A percentile compares a stretch with the other conserved stretches of the same genome.
These are phyloP conservation scores for Xenosphaeropsis pyriputrescens DNA, from an alignment of 2,329 filamentous ascomycete genomes.

Conservation along the genomic window DNA sequence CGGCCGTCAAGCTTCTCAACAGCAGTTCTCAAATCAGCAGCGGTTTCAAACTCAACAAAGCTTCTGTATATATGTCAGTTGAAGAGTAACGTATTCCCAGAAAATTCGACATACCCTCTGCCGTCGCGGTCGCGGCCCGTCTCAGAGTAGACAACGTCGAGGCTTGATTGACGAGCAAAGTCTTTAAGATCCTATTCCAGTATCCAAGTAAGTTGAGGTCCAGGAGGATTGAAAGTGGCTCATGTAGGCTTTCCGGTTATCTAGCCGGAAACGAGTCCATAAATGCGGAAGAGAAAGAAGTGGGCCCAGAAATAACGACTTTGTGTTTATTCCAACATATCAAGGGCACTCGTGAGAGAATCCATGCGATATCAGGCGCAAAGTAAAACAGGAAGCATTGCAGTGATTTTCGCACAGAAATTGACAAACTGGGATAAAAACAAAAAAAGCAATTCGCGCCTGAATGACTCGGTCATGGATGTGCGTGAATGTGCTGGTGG, in stretches of 20 bases:
- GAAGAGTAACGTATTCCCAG: constrained; percentile 5
- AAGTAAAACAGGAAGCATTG: no score
- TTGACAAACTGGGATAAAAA: no score
- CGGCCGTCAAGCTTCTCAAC: constrained; percentile 88
- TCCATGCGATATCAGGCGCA: no score
- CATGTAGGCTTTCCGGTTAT: neutral
- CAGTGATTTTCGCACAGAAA: no score
- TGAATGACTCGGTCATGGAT: no score
- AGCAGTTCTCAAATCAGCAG: constrained; percentile 74
- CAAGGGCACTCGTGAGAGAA: neutral
- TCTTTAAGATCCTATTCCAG: constrained; percentile 97
- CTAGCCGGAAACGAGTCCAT: constrained; percentile 9
- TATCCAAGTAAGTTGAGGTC: constrained; percentile 62
- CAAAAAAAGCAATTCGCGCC: no score
- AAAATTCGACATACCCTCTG: constrained; percentile 55
- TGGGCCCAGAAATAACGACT: neutral
- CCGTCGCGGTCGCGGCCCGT: constrained; percentile 84
- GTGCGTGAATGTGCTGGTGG: no score
- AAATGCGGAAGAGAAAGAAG: constrained; percentile 11
- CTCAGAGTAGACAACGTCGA: constrained; percentile 97
- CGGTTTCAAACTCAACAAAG: constrained; percentile 96
- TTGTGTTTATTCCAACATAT: neutral
- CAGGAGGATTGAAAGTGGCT: constrained; percentile 3
- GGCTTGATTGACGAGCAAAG: constrained; percentile 89
- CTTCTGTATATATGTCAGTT: constrained; percentile 28